Base-by-base conservation (phyloP, 495 filamentous ascomycete genomes). In the Beverwykella pulmonaria region DNA sequence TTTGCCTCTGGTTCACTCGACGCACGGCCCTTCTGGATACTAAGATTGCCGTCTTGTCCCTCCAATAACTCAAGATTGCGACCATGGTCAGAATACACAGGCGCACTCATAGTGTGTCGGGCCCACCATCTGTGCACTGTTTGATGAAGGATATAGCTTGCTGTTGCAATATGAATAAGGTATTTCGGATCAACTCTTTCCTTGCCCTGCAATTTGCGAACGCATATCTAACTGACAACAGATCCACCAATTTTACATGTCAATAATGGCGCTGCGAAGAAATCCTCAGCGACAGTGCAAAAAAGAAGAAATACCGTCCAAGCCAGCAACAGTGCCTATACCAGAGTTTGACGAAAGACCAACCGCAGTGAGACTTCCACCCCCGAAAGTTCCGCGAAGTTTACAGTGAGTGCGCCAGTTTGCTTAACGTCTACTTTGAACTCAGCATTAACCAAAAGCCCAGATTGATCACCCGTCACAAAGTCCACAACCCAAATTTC, bases 191-290 rank as follows among this genome's bases (percentile, higher is more conserved):
- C 25, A 49, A 22, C 50, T 6, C 30, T 29, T 25, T 59, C 39
- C 23, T 39, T 25, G 32, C 12, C 32, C 49, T 50, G 44, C 26
- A 48, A 50, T 34, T 39, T 49, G n/a, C 12, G 2, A 22, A 17
- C 10, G 23, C n/a, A 63, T 63, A 63, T 59, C 59, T 68, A 59
- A 68, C 29, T 19, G 4, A 4, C 29, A 19, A 22, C 65, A 68
- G 65, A 68, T 68, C 54, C 59, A 68, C 17, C 59, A 68, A 47
- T 68, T 68, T 52, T 63, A 68, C 65, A 20, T 53, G 53, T 52
- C 59, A 7, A 60, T 68, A 39, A 68, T 68, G 65, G 65, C 59
- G 27, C 25, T 68, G 1, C 65, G 65, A 34, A 39, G 65, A 48
- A 63, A 68, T 29, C 65, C 65, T 1, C 53, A 52, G 39, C 49